Evolutionary conservation across 73 alveolate genomes (phyloP).

Genomic region (Paramecium caudatum): DNA sequence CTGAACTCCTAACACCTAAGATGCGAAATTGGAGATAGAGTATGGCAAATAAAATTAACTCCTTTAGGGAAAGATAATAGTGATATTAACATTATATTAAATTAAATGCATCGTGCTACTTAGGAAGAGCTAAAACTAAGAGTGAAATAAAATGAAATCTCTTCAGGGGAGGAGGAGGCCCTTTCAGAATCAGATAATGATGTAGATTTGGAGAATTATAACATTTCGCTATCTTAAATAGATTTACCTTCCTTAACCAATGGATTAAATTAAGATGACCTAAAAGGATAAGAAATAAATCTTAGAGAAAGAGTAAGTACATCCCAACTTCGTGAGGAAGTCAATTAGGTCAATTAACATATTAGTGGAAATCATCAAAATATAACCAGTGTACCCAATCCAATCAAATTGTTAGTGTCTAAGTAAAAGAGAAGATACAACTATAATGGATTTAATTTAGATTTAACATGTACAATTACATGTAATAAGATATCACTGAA

Average conservation of each 20-base stretch:
- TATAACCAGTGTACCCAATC: conserved; percentile 64
- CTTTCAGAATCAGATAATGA: background rate
- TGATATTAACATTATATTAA: too few relatives aligned
- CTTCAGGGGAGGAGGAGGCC: conserved; percentile 24
- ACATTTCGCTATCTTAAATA: background rate
- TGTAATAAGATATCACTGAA: conserved; percentile 80
- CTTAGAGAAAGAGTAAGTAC: conserved; percentile 37
- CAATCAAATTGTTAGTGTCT: conserved; percentile 54
- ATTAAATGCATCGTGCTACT: conserved; percentile 56
- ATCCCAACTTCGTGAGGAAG: conserved; percentile 31
- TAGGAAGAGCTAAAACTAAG: conserved; percentile 32
- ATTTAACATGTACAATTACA: conserved; percentile 40
- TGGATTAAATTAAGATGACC: conserved; percentile 26
- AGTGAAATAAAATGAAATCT: conserved; percentile 32
- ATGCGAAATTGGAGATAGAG: conserved; percentile 46
- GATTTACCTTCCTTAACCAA: conserved; percentile 26
- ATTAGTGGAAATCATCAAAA: conserved; percentile 60
- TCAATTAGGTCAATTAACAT: conserved; percentile 55
- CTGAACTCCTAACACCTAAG: background rate
- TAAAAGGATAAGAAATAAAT: conserved; percentile 16
- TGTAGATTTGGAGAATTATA: conserved; percentile 16
- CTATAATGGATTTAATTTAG: conserved; percentile 65
- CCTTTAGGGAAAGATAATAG: conserved; percentile 5
- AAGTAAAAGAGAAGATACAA: conserved; percentile 49
- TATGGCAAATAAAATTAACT: conserved; percentile 35